These are phyloP conservation scores for Gymnopus androsaceus DNA, from an alignment of 1,284 basidiomycete genomes.

Conservation along the genomic window DNA sequence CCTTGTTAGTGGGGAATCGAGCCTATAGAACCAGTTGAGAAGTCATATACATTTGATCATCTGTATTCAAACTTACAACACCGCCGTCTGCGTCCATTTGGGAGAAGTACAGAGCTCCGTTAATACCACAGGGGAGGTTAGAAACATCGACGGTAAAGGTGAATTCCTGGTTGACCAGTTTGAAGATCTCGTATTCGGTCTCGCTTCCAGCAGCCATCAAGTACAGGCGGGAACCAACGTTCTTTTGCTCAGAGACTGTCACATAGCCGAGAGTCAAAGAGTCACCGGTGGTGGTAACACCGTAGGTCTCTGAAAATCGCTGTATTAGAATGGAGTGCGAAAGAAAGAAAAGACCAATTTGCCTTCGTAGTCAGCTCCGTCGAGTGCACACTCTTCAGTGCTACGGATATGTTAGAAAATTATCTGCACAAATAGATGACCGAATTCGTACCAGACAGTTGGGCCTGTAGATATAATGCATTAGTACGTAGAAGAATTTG, in stretches of 20 bases:
- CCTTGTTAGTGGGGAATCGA: constrained; percentile 43
- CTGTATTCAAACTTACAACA: constrained; percentile 31
- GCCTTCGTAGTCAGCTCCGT: no score
- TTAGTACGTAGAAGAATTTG: constrained; percentile 50
- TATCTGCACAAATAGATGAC: constrained; percentile 36
- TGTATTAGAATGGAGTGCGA: no score
- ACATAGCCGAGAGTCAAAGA: constrained; percentile 53
- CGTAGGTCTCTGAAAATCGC: no score
- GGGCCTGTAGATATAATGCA: constrained; percentile 56
- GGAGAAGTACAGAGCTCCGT: constrained; percentile 37
- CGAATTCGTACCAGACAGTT: constrained; percentile 48
- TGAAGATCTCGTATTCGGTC: constrained; percentile 22
- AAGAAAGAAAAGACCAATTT: no score
- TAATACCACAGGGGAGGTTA: constrained; percentile 32
- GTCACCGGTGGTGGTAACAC: constrained; percentile 43
- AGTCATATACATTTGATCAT: constrained; percentile 14
- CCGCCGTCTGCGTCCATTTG: constrained; percentile 52
- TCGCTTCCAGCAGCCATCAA: constrained; percentile 43
- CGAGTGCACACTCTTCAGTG: no score
- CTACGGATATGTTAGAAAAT: no score
- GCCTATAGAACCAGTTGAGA: neutral
- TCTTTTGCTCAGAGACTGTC: constrained; percentile 38
- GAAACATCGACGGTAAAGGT: constrained; percentile 47
- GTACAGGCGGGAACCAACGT: constrained; percentile 61
- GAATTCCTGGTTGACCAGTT: constrained; percentile 45